A percentile compares a stretch with the other conserved stretches of the same genome.
phyloP scores from a whole-genome alignment of 352 stramenopile genomes.

The Globisporangium okanoganense region DNA sequence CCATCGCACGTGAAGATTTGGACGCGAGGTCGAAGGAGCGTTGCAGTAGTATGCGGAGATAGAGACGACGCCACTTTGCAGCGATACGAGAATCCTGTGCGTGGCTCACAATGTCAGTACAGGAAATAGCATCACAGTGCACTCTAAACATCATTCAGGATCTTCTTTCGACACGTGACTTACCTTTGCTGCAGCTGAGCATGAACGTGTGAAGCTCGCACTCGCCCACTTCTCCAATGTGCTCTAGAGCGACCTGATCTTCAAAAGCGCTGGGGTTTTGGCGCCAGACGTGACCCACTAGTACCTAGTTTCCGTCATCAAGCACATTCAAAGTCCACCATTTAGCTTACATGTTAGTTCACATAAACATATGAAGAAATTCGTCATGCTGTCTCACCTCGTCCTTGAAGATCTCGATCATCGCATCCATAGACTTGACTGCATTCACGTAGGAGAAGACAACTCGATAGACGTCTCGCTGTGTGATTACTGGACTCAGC shows the following conservation, averaged over 20 bases:
- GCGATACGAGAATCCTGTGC: slow-evolving; percentile 28
- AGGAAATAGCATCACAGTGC: not conserved
- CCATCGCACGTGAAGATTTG: slow-evolving; percentile 50
- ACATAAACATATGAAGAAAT: not conserved
- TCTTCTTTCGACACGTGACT: not conserved
- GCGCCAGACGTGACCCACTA: slow-evolving; percentile 16
- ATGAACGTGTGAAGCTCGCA: slow-evolving; percentile 39
- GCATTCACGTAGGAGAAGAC: slow-evolving; percentile 46
- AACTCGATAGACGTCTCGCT: slow-evolving; percentile 26
- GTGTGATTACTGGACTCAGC: slow-evolving; percentile 28
- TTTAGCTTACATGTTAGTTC: not conserved
- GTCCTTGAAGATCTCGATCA: slow-evolving; percentile 42
- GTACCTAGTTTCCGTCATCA: slow-evolving; percentile 5
- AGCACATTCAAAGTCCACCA: not conserved
- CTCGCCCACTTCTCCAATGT: slow-evolving; percentile 19
- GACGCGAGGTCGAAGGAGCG: slow-evolving; percentile 28
- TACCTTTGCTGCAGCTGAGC: slow-evolving; percentile 26
- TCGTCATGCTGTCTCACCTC: slow-evolving; percentile 16
- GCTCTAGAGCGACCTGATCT: slow-evolving; percentile 26
- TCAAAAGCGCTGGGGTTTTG: slow-evolving; percentile 9
- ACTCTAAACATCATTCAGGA: not conserved
- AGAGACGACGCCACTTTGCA: slow-evolving; percentile 34
- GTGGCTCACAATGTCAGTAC: not conserved
- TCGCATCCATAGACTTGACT: slow-evolving; percentile 30
- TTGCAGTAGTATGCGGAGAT: slow-evolving; percentile 14